Conservation (phyloP, 1,139 yeast genomes). For the Meyerozyma elateridarum region DNA sequence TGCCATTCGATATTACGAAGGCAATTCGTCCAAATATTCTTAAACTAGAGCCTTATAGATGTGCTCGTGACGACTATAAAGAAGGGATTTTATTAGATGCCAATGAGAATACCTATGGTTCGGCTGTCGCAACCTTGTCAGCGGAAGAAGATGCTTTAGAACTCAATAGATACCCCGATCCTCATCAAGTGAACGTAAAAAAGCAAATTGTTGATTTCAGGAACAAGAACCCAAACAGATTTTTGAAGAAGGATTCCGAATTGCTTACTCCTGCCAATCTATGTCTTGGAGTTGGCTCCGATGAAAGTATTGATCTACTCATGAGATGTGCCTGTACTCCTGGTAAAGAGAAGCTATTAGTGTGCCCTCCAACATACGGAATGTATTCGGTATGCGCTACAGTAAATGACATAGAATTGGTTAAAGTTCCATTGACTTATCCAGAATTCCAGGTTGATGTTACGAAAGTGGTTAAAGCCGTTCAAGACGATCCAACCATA, state of each 20-base stretch:
- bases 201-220: conserved; percentile 67
- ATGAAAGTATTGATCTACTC: conserved; percentile 87
- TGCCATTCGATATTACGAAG: conserved; percentile 48
- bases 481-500: conserved; percentile 55
- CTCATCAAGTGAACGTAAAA: conserved; percentile 84
- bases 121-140: conserved; percentile 46
- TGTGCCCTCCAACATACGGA: conserved; percentile 96
- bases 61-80: conserved; percentile 91
- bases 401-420: conserved; percentile 79
- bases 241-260: conserved; percentile 14
- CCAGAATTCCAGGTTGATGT: conserved; percentile 65
- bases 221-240: conserved; percentile 41
- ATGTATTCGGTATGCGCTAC: conserved; percentile 92
- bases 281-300: conserved; percentile 95
- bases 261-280: conserved; percentile 60
- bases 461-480: conserved; percentile 46
- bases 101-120: conserved; percentile 93
- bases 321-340: conserved; percentile 85
- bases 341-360: conserved; percentile 71
- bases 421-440: conserved; percentile 57
- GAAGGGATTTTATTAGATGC: conserved; percentile 89
- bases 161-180: conserved; percentile 92
- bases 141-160: conserved; percentile 34
- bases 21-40: conserved; percentile 82
- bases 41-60: conserved; percentile 80